Evolutionary conservation across 495 filamentous ascomycete species (phyloP).

Genomic region (Penicillium macrosclerotiorum): DNA sequence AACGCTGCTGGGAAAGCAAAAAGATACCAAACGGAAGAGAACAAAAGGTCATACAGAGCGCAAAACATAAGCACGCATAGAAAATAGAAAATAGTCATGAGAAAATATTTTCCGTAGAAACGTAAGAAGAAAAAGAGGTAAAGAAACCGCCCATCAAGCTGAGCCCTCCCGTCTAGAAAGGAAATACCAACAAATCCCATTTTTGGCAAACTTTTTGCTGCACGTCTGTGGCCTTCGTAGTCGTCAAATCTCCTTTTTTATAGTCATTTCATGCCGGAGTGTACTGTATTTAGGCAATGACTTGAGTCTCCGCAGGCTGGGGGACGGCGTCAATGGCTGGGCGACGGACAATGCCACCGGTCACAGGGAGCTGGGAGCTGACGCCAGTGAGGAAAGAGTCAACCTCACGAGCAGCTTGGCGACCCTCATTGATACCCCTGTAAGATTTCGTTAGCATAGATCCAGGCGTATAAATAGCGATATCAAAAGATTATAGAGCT

Average conservation of each 20-base stretch:
- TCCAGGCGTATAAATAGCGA: no score
- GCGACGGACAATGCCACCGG: conserved; percentile 89
- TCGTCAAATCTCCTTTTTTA: conserved; percentile 9
- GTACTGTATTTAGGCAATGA: conserved; percentile 24
- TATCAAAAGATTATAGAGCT: no score
- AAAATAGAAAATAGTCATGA: not conserved
- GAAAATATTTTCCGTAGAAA: not conserved
- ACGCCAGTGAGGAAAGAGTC: conserved; percentile 79
- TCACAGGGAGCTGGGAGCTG: conserved; percentile 81
- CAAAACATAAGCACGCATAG: not conserved
- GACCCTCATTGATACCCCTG: conserved; percentile 98
- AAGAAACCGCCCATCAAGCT: not conserved
- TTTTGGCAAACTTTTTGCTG: not conserved
- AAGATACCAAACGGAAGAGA: conserved; percentile 7
- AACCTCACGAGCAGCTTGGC: conserved; percentile 90
- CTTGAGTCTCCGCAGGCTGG: conserved; percentile 25
- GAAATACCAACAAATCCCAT: not conserved
- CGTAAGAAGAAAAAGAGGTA: not conserved
- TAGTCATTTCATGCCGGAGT: conserved; percentile 2
- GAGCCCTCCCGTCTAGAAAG: not conserved
- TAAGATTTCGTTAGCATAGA: no score
- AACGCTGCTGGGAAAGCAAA: conserved; percentile 20
- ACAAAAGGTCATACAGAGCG: conserved; percentile 7
- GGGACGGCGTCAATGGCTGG: conserved; percentile 56
- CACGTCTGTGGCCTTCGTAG: conserved; percentile 6